Base-by-base conservation (phyloP, 129 eudicot genomes). In the Chrysanthemum lavandulifolium region DNA sequence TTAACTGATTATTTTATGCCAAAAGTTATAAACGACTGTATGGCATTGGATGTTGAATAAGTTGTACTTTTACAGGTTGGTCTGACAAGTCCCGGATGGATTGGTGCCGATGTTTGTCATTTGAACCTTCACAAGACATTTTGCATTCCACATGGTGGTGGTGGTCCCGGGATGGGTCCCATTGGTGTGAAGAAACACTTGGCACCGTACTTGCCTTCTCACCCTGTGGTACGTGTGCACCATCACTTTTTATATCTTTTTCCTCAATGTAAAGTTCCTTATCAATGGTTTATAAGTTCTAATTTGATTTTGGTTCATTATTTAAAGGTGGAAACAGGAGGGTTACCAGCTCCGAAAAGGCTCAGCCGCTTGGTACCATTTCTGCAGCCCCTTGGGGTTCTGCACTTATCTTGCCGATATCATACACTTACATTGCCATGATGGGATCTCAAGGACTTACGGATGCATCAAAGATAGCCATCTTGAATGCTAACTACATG, bases 351-450 rank as follows among this genome's bases (percentile, higher is more conserved):
- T 25, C 93, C 0, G 93, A 90, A 11, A 59, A 67, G 76, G 15
- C 59, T 31, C 74, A 88, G 65, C 98, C 98, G 18, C 97, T 94
- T 53, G 98, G 98, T 78, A 81, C 96, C 31, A 94, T 94, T 48
- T 84, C 98, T 18, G 98, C 98, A 16, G 98, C 98, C 68, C 98
- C 98, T 25, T 94, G 98, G 98, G 98, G 98, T 19, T 94, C 98
- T 25, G 97, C 98, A 2, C 96, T 94, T 57, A 94, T 94, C 73
- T 86, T 94, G 84, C 98, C 98, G 25, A 94, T 94, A 25, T 94
- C 98, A 43, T 94, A 94, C 74, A 86, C 98, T 62, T 94, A 94
- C 89, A 94, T 94, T 69, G 89, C 96, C 79, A 94, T 94, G 98
- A 94, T 94, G 98, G 98, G 98, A 21, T 94, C 98, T 10, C 64